phyloP scores from a whole-genome alignment of 257 asterid genomes.

The Avicennia marina region DNA sequence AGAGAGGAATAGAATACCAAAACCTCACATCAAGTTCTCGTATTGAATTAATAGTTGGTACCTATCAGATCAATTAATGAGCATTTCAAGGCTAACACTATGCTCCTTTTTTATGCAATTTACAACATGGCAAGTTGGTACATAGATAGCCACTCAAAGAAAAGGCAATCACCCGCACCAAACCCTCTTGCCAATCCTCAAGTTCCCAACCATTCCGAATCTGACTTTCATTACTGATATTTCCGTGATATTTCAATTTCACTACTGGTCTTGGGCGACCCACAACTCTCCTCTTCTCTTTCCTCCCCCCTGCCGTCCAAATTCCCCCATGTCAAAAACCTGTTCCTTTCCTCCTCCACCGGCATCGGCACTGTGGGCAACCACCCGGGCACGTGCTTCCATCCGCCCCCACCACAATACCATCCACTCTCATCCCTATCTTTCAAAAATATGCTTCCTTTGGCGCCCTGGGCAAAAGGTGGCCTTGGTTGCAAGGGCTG shows the following conservation, averaged over 20 bases:
- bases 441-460: neutral
- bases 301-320: constrained; percentile 1
- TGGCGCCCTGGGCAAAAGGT: neutral
- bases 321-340: too few species aligned
- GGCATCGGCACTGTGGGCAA: constrained; percentile 37
- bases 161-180: constrained; percentile 18
- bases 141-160: too few species aligned
- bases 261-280: too few species aligned
- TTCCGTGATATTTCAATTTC: constrained; percentile 11
- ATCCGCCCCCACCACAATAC: constrained; percentile 11
- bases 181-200: constrained; percentile 32
- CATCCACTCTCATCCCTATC: constrained; percentile 3
- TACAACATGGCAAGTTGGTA: too few species aligned
- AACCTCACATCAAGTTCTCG: too few species aligned
- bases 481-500: constrained; percentile 36
- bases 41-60: too few species aligned
- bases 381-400: constrained; percentile 52
- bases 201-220: constrained; percentile 22
- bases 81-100: too few species aligned
- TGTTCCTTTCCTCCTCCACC: constrained; percentile 13
- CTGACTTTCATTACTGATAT: too few species aligned
- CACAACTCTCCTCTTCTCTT: constrained; percentile 8
- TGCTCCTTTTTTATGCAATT: too few species aligned
- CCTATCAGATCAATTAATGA: too few species aligned
- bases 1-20: too few species aligned